These are phyloP conservation scores for Cyberlindnera amylophila DNA, from an alignment of 805 yeast species.

Conservation along the genomic window DNA sequence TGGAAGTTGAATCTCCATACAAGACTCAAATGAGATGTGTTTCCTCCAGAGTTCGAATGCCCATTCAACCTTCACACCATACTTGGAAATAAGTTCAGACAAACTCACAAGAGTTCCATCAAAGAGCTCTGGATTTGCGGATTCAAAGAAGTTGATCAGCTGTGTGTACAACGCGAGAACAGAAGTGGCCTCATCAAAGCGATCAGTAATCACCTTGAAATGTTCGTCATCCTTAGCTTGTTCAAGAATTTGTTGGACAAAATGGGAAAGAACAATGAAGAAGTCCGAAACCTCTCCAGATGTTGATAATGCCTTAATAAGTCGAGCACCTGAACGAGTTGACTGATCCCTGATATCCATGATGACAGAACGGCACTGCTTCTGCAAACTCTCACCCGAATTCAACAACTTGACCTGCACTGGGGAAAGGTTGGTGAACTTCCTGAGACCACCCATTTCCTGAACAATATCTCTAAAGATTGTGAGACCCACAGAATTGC, in stretches of 20 bases:
- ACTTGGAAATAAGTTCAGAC: constrained; percentile 37
- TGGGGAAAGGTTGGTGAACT: constrained; percentile 60
- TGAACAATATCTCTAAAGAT: constrained; percentile 64
- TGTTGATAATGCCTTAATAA: constrained; percentile 44
- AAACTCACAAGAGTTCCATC: constrained; percentile 37
- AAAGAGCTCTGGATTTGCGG: constrained; percentile 30
- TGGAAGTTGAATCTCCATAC: constrained; percentile 22
- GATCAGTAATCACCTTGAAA: constrained; percentile 66
- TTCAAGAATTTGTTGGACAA: constrained; percentile 38
- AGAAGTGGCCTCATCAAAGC: constrained; percentile 67
- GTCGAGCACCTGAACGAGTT: constrained; percentile 42
- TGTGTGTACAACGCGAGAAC: constrained; percentile 65
- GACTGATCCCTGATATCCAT: constrained; percentile 46
- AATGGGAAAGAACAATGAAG: constrained; percentile 57
- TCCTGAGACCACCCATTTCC: constrained; percentile 77
- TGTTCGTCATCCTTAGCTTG: constrained; percentile 37
- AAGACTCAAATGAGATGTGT: constrained; percentile 30
- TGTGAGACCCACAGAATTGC: constrained; percentile 56
- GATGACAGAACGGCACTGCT: constrained; percentile 52
- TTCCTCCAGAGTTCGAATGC: constrained; percentile 77
- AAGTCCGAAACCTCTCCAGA: constrained; percentile 54
- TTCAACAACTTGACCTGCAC: constrained; percentile 63
- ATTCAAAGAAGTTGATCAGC: constrained; percentile 49
- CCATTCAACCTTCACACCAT: constrained; percentile 54
- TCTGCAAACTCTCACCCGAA: constrained; percentile 56